Conservation (phyloP, 2,329 filamentous ascomycete species). For the Claviceps sp. region DNA sequence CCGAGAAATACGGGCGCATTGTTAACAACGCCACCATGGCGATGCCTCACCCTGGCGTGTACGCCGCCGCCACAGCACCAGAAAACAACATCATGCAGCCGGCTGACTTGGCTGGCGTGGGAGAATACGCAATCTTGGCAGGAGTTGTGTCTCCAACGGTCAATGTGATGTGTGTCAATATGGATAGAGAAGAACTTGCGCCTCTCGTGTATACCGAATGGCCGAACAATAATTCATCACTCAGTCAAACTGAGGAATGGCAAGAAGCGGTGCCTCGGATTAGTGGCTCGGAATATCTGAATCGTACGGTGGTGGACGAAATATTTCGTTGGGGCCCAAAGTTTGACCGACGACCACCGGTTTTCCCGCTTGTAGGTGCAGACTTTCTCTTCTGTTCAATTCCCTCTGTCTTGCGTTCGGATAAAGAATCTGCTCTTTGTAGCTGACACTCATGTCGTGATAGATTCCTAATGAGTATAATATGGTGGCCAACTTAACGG, state of each 20-base stretch:
- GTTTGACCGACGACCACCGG: slow-evolving; percentile 36
- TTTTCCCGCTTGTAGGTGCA: slow-evolving; percentile 17
- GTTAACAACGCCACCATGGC: slow-evolving; percentile 67
- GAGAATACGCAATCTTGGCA: slow-evolving; percentile 53
- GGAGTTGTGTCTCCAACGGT: slow-evolving; percentile 57
- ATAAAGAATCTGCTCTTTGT: background rate
- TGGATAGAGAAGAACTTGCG: slow-evolving; percentile 42
- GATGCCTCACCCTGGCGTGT: slow-evolving; percentile 60
- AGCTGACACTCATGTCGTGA: background rate
- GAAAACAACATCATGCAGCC: slow-evolving; percentile 60
- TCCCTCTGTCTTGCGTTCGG: background rate
- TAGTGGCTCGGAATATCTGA: slow-evolving; percentile 27
- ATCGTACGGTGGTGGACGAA: slow-evolving; percentile 50
- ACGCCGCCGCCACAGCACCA: slow-evolving; percentile 46
- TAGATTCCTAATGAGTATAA: slow-evolving; percentile 50
- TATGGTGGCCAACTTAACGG: slow-evolving; percentile 45
- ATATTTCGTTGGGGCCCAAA: slow-evolving; percentile 53
- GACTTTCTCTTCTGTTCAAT: background rate
- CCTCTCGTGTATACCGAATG: slow-evolving; percentile 53
- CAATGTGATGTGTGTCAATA: slow-evolving; percentile 60
- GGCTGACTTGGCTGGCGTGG: slow-evolving; percentile 47
- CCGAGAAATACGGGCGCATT: slow-evolving; percentile 36
- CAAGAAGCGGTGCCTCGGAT: slow-evolving; percentile 22
- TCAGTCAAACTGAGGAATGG: slow-evolving; percentile 26
- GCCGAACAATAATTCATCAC: slow-evolving; percentile 27